Conservation (phyloP, 78 protist species). For the Emiliania huxleyi region DNA sequence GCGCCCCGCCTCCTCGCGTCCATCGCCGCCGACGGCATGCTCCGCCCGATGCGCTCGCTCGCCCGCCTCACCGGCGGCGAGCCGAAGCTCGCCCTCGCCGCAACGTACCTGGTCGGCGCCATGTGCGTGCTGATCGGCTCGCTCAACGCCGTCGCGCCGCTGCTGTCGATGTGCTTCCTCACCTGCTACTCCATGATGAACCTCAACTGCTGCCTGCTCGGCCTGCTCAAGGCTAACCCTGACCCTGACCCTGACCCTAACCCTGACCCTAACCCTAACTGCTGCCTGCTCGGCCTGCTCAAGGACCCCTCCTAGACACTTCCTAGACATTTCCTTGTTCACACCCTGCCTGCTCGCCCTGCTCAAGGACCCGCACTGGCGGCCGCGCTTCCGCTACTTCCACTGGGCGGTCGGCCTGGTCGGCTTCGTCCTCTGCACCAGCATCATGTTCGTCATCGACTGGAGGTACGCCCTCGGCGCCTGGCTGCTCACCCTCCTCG, state of each 20-base stretch:
- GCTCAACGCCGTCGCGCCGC: conserved; percentile 20
- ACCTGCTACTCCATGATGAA: background rate
- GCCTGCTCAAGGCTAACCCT: background rate
- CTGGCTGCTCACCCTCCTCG: background rate
- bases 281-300: too few relatives aligned
- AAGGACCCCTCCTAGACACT: too few relatives aligned
- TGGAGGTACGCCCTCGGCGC: background rate
- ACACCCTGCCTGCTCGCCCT: background rate
- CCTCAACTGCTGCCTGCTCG: conserved; percentile 25
- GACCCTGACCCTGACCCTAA: too few relatives aligned
- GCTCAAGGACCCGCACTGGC: conserved; percentile 17
- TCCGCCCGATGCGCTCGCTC: background rate
- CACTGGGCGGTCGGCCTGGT: background rate
- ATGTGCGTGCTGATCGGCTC: background rate
- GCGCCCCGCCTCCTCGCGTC: background rate
- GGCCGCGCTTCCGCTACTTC: conserved; percentile 25
- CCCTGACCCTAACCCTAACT: too few relatives aligned
- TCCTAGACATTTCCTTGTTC: too few relatives aligned
- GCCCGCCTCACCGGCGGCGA: conserved; percentile 17
- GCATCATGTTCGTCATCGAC: background rate
- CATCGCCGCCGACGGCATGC: background rate
- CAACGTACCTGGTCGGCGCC: background rate
- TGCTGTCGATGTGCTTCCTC: conserved; percentile 31
- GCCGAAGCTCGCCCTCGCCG: conserved; percentile 6
- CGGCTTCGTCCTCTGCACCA: background rate